A percentile compares a stretch with the other conserved stretches of the same genome.
These are phyloP conservation scores for Lactarius hengduanensis DNA, from an alignment of 768 basidiomycete species.

Conservation along the genomic window DNA sequence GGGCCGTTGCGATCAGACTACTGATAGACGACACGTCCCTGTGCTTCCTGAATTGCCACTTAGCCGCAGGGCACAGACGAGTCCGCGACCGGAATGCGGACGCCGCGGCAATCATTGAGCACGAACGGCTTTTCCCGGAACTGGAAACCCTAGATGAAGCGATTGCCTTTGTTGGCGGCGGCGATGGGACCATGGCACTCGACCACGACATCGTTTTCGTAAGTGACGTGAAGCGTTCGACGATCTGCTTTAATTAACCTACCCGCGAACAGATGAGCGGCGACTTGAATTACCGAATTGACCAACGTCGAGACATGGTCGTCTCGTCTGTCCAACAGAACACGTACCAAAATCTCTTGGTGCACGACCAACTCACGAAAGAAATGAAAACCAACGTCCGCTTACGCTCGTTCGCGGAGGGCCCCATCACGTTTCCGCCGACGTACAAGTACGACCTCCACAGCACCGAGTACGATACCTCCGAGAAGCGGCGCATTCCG, in stretches of 20 bases:
- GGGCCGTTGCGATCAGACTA: constrained; percentile 86
- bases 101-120: constrained; percentile 83
- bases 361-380: constrained; percentile 86
- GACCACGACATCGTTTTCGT: constrained; percentile 96
- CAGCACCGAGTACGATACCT: constrained; percentile 78
- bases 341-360: constrained; percentile 59
- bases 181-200: constrained; percentile 88
- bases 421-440: constrained; percentile 77
- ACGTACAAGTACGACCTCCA: constrained; percentile 94
- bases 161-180: constrained; percentile 80
- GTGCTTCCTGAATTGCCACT: constrained; percentile 95
- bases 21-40: constrained; percentile 89
- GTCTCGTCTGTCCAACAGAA: constrained; percentile 64
- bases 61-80: constrained; percentile 91
- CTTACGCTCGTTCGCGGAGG: constrained; percentile 78
- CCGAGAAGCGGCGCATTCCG: constrained; percentile 84
- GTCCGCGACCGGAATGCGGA: constrained; percentile 84
- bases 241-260: not conserved
- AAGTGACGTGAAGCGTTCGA: constrained; percentile 35
- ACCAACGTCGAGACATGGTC: constrained; percentile 84
- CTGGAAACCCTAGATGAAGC: constrained; percentile 50
- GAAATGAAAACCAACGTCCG: constrained; percentile 89
- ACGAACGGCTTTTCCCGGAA: constrained; percentile 61
- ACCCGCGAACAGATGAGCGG: constrained; percentile 63
- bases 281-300: constrained; percentile 97